A percentile compares a stretch with the other conserved stretches of the same genome.
Evolutionary conservation across 2,329 filamentous ascomycete genomes (phyloP).

Genomic region (Paraconiothyrium brasiliense): DNA sequence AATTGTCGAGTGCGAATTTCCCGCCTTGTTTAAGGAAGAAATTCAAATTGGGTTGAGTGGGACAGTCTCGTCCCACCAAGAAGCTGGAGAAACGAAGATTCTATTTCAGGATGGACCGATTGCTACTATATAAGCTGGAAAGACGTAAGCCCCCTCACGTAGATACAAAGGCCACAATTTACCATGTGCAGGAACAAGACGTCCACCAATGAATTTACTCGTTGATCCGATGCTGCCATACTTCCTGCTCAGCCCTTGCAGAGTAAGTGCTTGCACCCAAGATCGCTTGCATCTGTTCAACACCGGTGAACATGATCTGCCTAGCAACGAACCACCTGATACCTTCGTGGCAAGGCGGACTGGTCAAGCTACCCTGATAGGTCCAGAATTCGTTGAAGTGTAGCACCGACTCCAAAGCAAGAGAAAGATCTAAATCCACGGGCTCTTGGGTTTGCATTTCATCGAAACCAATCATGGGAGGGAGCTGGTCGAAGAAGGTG

Average conservation of each 20-base stretch:
- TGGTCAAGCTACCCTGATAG: slow-evolving; percentile 59
- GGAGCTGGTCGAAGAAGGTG: slow-evolving; percentile 56
- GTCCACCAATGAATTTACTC: slow-evolving; percentile 30
- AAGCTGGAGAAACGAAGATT: too few species aligned
- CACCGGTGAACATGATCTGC: slow-evolving; percentile 54
- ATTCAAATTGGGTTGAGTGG: not conserved
- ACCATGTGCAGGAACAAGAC: too few species aligned
- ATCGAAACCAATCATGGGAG: slow-evolving; percentile 52
- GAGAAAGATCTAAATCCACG: slow-evolving; percentile 41
- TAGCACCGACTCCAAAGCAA: slow-evolving; percentile 50
- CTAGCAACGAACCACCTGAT: slow-evolving; percentile 57
- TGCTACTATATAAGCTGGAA: too few species aligned
- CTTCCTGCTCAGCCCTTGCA: slow-evolving; percentile 56
- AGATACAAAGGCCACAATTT: too few species aligned
- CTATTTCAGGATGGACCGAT: too few species aligned
- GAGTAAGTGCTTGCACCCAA: slow-evolving; percentile 57
- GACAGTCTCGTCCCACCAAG: too few species aligned
- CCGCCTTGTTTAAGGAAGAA: not conserved
- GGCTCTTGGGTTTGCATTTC: slow-evolving; percentile 36
- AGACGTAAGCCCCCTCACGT: too few species aligned
- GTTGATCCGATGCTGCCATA: slow-evolving; percentile 60
- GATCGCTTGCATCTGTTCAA: slow-evolving; percentile 59
- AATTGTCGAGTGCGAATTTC: not conserved
- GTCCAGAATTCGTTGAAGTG: slow-evolving; percentile 60
- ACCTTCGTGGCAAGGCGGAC: slow-evolving; percentile 59